Percentiles rank a stretch among this genome's conserved stretches.
Evolutionary conservation across 2,329 filamentous ascomycete species (phyloP).

Genomic region (Xylariaceae sp.): DNA sequence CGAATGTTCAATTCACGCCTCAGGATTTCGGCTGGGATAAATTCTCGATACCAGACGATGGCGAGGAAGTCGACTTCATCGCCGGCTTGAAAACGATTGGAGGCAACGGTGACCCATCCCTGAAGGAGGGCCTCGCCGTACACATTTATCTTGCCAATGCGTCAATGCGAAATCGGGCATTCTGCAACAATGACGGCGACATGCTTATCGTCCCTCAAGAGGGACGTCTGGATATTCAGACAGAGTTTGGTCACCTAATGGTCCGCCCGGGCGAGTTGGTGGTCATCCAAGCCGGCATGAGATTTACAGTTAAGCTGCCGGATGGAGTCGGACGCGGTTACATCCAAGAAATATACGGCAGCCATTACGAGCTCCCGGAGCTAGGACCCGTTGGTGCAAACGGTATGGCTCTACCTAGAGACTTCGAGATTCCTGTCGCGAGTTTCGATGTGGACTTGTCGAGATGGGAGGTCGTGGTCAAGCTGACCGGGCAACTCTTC

Average conservation of each 20-base stretch:
- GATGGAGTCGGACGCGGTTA: conserved; percentile 69
- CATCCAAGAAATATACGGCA: conserved; percentile 70
- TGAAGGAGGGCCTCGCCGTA: too few relatives aligned
- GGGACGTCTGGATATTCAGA: conserved; percentile 28
- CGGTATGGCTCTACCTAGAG: conserved; percentile 68
- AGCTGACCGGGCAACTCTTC: conserved; percentile 68
- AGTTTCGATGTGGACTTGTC: conserved; percentile 54
- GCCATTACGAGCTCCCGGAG: conserved; percentile 70
- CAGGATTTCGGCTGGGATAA: conserved; percentile 58
- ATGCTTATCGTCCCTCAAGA: too few relatives aligned
- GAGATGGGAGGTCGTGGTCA: conserved; percentile 65
- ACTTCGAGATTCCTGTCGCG: conserved; percentile 69
- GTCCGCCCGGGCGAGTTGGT: conserved; percentile 73
- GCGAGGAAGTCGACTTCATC: too few relatives aligned
- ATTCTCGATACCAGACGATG: conserved; percentile 40
- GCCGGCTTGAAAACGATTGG: too few relatives aligned
- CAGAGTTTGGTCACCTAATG: conserved; percentile 66
- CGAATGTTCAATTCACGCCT: conserved; percentile 52
- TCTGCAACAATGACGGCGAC: too few relatives aligned
- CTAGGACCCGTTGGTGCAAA: conserved; percentile 71
- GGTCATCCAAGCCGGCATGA: conserved; percentile 70
- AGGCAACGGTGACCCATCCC: too few relatives aligned
- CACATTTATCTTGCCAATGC: too few relatives aligned
- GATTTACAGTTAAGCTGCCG: conserved; percentile 63
- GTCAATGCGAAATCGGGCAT: too few relatives aligned